Evolutionary conservation across 2,329 filamentous ascomycete species (phyloP), one percentile per base, ranked within the genome.

Genomic region (Curvularia sp.): DNA sequence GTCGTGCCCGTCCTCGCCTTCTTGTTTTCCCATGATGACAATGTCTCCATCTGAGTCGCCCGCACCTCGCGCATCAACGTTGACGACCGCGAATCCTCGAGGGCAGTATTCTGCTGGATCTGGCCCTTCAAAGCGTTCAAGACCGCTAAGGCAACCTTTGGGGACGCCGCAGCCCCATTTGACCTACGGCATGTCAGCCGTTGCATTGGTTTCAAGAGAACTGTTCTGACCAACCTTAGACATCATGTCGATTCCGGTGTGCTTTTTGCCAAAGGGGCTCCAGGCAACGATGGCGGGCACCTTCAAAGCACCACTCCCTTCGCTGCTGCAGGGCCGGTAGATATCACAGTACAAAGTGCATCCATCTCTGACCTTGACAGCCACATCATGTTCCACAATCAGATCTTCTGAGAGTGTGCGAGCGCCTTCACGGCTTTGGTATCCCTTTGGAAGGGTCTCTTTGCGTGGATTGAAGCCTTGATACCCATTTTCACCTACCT

Each of bases 1-100:
- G 60, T 83, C 80, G 50, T 80, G 78, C 3, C 79, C 78, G 59
- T 82, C 80, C 42, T 79, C 73, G 15, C 70, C 78, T 26, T 81
- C 54, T 35, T 57, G 49, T 42, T 48, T 57, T 18, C 56, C 53
- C 53, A 62, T 59, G 7, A 55, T 58, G 5, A 57, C 49, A 9
- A 59, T 60, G 2, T 48, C 52, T 0, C 78, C 77, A 26, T 79
- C 77, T 7, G 69, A 74, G 53, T 73, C 57, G 4, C 62, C 63
- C 3, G 68, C 54, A 10, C 74, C 72, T 20, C 71, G 57, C 15
- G 67, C 53, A 53, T 76, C 73, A 4, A 71, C 64, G 24, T 71
- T 70, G 38, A 77, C 66, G 2, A 77, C 58, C 0, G 73, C 72
- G 50, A 74, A 77, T 12, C 71, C 72, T 41, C 68, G 62, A n/a